phyloP scores from a whole-genome alignment of 2,329 filamentous ascomycete genomes.

The Diaporthe citri region DNA sequence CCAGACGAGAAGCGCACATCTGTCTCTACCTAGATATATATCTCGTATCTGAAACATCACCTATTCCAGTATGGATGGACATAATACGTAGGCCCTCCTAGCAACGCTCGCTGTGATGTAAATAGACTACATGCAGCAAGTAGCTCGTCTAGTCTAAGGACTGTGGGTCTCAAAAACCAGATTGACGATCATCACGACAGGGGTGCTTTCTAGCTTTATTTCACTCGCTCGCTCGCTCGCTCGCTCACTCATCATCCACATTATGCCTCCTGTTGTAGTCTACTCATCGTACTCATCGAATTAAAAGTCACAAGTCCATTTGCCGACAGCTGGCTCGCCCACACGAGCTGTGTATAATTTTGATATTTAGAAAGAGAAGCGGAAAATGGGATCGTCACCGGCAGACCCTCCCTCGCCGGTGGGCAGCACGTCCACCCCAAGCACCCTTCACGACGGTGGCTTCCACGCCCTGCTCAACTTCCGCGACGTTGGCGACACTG shows the following conservation, averaged over 20 bases:
- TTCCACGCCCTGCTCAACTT: conserved; percentile 79
- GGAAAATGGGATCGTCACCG: neutral
- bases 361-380: neutral
- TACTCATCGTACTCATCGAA: neutral
- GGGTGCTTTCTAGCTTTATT: neutral
- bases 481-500: conserved; percentile 77
- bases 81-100: too few relatives aligned
- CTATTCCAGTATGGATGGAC: too few relatives aligned
- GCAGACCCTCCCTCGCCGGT: neutral
- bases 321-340: neutral
- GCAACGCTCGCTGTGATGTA: neutral
- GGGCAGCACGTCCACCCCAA: neutral
- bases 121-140: neutral
- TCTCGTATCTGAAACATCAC: too few relatives aligned
- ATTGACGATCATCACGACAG: neutral
- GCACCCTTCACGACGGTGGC: conserved; percentile 39
- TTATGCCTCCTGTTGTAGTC: neutral
- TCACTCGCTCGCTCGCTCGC: neutral
- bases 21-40: too few relatives aligned
- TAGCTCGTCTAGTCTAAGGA: neutral
- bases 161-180: neutral
- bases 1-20: too few relatives aligned
- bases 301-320: neutral
- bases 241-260: neutral
- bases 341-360: neutral